A percentile compares a stretch with the other conserved stretches of the same genome.
phyloP scores from a whole-genome alignment of 139 green algal genomes.

The Coelastrella sp. region DNA sequence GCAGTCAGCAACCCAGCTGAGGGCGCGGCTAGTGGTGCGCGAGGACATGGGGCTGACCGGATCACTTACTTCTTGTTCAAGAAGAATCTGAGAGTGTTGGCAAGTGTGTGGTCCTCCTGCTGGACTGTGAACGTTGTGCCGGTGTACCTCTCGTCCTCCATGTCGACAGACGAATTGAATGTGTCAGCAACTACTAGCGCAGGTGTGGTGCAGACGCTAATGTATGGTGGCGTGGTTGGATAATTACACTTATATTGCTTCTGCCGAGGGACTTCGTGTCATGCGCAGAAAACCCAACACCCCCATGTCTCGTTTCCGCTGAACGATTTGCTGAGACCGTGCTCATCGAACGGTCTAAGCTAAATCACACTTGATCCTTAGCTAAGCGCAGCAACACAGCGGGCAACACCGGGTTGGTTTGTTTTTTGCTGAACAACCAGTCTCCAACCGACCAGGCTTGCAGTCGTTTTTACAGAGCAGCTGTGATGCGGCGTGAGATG shows the following conservation, averaged over 20 bases:
- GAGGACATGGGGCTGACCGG: not conserved
- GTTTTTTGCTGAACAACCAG: not conserved
- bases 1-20: not conserved
- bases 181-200: too few species aligned
- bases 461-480: not conserved
- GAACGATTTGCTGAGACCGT: not conserved
- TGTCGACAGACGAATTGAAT: not conserved
- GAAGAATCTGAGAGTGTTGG: conserved; percentile 87
- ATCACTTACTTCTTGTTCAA: conserved; percentile 86
- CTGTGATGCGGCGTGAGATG: not conserved
- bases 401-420: not conserved
- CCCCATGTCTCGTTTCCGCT: not conserved
- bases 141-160: conserved; percentile 42
- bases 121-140: conserved; percentile 82
- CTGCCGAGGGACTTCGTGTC: not conserved
- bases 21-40: not conserved
- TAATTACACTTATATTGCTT: not conserved
- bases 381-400: not conserved
- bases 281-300: not conserved
- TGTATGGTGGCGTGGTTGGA: too few species aligned
- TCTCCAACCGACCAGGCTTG: not conserved
- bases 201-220: too few species aligned
- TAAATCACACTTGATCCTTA: not conserved
- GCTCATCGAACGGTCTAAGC: not conserved
- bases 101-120: conserved; percentile 87